Evolutionary conservation across 768 basidiomycete species (phyloP).

Genomic region (Psilocybe cyanescens): DNA sequence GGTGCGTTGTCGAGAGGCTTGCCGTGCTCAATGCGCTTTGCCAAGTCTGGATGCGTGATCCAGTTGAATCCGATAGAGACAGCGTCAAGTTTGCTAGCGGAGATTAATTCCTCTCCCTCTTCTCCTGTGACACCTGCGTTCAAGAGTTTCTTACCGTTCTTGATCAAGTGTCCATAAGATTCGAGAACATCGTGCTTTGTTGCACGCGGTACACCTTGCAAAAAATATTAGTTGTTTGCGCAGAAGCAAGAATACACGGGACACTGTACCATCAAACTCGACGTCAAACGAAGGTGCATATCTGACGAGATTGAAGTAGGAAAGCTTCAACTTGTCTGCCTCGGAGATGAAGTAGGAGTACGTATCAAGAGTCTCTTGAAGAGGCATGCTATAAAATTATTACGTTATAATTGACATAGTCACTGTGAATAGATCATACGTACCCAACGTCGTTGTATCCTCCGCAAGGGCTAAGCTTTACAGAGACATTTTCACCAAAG

Average conservation of each 20-base stretch:
- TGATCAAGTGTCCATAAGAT: slow-evolving; percentile 38
- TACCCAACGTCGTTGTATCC: slow-evolving; percentile 52
- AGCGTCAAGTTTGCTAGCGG: slow-evolving; percentile 37
- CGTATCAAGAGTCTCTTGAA: slow-evolving; percentile 47
- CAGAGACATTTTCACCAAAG: slow-evolving; percentile 46
- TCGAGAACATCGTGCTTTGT: slow-evolving; percentile 45
- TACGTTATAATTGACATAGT: slow-evolving; percentile 44
- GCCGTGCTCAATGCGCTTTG: slow-evolving; percentile 1
- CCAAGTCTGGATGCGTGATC: slow-evolving; percentile 47
- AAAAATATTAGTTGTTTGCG: slow-evolving; percentile 32
- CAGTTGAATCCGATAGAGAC: slow-evolving; percentile 41
- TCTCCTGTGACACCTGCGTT: slow-evolving; percentile 39
- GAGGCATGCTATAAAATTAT: slow-evolving; percentile 45
- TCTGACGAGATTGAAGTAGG: slow-evolving; percentile 36
- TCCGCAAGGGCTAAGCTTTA: slow-evolving; percentile 47
- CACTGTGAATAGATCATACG: slow-evolving; percentile 26
- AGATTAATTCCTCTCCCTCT: slow-evolving; percentile 40
- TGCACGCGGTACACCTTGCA: slow-evolving; percentile 35
- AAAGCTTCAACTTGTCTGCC: slow-evolving; percentile 40
- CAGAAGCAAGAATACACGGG: slow-evolving; percentile 37
- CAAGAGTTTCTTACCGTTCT: slow-evolving; percentile 39
- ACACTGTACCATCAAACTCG: slow-evolving; percentile 32
- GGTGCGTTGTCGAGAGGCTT: background rate
- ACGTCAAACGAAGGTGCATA: slow-evolving; percentile 27
- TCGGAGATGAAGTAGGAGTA: slow-evolving; percentile 45